Evolutionary conservation across 306 rosid species (phyloP).

Genomic region (Cicer yamashitae): DNA sequence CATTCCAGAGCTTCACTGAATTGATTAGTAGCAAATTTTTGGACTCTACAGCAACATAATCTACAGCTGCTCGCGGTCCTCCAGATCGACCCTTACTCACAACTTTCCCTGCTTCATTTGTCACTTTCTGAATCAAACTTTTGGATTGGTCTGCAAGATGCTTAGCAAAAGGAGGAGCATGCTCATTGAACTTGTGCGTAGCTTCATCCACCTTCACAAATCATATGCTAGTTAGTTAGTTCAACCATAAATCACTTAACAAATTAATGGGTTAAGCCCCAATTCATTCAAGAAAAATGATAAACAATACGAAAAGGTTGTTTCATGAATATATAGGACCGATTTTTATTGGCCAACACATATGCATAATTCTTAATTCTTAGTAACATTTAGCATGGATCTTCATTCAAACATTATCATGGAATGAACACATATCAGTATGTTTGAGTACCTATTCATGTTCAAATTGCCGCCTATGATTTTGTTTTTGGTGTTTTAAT

Average conservation of each 20-base stretch:
- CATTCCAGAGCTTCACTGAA: conserved; percentile 60
- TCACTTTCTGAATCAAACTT: conserved; percentile 45
- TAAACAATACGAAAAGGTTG: too few relatives aligned
- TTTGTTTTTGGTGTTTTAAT: neutral
- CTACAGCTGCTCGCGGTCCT: conserved; percentile 69
- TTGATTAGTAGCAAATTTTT: conserved; percentile 57
- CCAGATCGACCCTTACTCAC: conserved; percentile 54
- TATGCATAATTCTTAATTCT: too few relatives aligned
- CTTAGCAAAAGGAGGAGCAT: conserved; percentile 72
- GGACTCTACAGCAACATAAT: conserved; percentile 60
- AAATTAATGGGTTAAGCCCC: neutral
- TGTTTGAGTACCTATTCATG: neutral
- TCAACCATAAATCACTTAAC: neutral
- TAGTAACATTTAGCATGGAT: too few relatives aligned
- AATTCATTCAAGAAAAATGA: neutral
- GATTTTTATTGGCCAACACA: too few relatives aligned
- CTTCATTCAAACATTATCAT: conserved; percentile 4
- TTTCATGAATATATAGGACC: too few relatives aligned
- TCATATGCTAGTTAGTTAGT: neutral
- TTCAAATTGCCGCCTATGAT: neutral
- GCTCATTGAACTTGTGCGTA: conserved; percentile 55
- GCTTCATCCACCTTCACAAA: conserved; percentile 68
- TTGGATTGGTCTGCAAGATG: conserved; percentile 47
- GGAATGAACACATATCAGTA: neutral
- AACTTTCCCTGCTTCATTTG: conserved; percentile 51